These are phyloP conservation scores for Metschnikowia continentalis DNA, from an alignment of 805 yeast species.

Conservation along the genomic window DNA sequence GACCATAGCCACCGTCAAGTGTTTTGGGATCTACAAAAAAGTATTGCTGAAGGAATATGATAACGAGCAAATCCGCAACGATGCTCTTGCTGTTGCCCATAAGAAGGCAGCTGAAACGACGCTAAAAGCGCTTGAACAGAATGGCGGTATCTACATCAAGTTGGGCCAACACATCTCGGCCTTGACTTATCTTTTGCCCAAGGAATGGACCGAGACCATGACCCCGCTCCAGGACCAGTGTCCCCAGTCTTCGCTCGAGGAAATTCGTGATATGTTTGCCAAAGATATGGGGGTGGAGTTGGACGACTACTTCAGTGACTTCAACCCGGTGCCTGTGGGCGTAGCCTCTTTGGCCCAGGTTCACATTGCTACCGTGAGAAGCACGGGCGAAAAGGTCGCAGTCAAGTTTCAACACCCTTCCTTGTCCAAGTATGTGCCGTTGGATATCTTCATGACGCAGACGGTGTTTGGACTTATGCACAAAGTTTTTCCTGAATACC, in stretches of 20 bases:
- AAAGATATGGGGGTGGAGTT: constrained; percentile 61
- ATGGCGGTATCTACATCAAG: constrained; percentile 92
- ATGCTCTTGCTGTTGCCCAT: constrained; percentile 66
- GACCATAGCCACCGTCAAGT: constrained; percentile 62
- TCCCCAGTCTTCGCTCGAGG: constrained; percentile 71
- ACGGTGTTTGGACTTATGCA: constrained; percentile 71
- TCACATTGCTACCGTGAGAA: constrained; percentile 64
- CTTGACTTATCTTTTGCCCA: constrained; percentile 83
- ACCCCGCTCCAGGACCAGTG: constrained; percentile 87
- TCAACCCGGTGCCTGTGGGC: constrained; percentile 78
- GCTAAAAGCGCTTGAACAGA: constrained; percentile 68
- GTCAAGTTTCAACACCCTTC: constrained; percentile 94
- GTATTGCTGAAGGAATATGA: constrained; percentile 45
- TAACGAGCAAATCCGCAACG: constrained; percentile 37
- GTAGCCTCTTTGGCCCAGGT: constrained; percentile 97
- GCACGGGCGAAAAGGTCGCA: constrained; percentile 71
- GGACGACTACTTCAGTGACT: constrained; percentile 60
- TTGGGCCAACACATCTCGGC: constrained; percentile 94
- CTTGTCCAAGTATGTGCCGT: constrained; percentile 79
- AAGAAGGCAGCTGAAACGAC: constrained; percentile 74
- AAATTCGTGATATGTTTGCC: constrained; percentile 61
- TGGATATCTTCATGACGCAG: constrained; percentile 77
- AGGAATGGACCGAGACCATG: constrained; percentile 95
- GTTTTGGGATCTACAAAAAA: constrained; percentile 66
- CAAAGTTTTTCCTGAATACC: constrained; percentile 86